These are phyloP conservation scores for Gracilariopsis chorda DNA, from an alignment of 23 red algal genomes.

Conservation along the genomic window DNA sequence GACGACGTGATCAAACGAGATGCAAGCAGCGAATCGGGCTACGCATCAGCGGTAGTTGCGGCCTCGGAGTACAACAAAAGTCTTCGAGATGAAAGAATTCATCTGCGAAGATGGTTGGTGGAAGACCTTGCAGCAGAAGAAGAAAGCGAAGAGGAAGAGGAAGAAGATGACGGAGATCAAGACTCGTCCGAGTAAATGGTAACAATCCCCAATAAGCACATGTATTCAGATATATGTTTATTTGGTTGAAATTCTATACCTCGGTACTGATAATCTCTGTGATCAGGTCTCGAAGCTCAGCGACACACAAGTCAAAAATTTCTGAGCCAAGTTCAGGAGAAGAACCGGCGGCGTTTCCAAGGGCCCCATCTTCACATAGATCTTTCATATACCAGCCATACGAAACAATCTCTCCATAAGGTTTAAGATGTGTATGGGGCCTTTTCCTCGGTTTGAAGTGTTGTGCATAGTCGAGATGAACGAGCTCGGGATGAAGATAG, in stretches of 20 bases:
- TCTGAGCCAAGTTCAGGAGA: slow-evolving; percentile 4
- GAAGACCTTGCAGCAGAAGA: slow-evolving; percentile 31
- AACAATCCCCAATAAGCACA: not conserved
- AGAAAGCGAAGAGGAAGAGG: slow-evolving; percentile 42
- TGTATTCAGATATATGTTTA: too few species aligned
- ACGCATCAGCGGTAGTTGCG: slow-evolving; percentile 23
- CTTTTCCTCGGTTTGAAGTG: not conserved
- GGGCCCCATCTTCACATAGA: slow-evolving; percentile 18
- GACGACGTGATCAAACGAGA: not conserved
- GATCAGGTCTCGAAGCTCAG: not conserved
- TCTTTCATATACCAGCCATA: slow-evolving; percentile 62
- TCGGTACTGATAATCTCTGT: not conserved
- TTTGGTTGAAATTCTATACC: too few species aligned
- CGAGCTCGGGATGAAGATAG: slow-evolving; percentile 21
- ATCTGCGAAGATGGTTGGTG: slow-evolving; percentile 39
- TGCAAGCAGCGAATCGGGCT: not conserved
- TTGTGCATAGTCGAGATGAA: not conserved
- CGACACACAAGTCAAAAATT: slow-evolving; percentile 13
- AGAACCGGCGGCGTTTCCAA: slow-evolving; percentile 31
- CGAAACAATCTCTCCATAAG: slow-evolving; percentile 12
- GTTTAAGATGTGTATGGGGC: not conserved
- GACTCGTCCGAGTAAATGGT: slow-evolving; percentile 23
- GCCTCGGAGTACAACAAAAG: slow-evolving; percentile 41
- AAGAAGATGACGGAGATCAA: slow-evolving; percentile 39
- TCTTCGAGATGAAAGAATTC: slow-evolving; percentile 11